Conservation (phyloP, 352 stramenopile species). For the Saprolegnia parasitica region DNA sequence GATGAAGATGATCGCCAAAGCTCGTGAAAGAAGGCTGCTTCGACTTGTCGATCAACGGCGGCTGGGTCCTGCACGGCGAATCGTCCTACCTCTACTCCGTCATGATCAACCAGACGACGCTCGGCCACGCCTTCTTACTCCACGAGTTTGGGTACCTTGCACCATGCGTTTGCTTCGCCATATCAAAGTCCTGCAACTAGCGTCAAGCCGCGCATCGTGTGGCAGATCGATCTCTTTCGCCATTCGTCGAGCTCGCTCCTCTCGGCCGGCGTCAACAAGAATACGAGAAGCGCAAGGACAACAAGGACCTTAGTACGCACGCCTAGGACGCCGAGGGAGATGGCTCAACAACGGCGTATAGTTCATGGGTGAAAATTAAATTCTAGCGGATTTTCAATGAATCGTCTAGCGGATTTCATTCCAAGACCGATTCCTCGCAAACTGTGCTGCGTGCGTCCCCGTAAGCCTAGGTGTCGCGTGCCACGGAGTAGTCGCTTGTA, state of each 20-base stretch:
- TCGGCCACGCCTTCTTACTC: conserved; percentile 93
- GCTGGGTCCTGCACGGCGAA: conserved; percentile 99
- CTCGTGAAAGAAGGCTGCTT: conserved; percentile 90
- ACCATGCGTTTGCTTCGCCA: neutral
- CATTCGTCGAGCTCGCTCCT: conserved; percentile 88
- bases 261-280: conserved; percentile 91
- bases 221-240: conserved; percentile 98
- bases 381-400: too few relatives aligned
- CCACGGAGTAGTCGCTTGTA: too few relatives aligned
- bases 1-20: conserved; percentile 70
- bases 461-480: too few relatives aligned
- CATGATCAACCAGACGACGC: conserved; percentile 98
- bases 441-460: too few relatives aligned
- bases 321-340: too few relatives aligned
- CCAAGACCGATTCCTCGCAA: too few relatives aligned
- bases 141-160: conserved; percentile 83
- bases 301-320: conserved; percentile 51
- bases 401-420: too few relatives aligned
- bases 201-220: conserved; percentile 91
- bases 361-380: too few relatives aligned
- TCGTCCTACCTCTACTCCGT: conserved; percentile 93
- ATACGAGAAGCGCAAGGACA: conserved; percentile 80
- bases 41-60: conserved; percentile 92
- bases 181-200: conserved; percentile 31
- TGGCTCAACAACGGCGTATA: conserved; percentile 70